Percentiles rank a stretch among this genome's conserved stretches.
Evolutionary conservation across 306 rosid genomes (phyloP).

Genomic region (Begonia peltatifolia): DNA sequence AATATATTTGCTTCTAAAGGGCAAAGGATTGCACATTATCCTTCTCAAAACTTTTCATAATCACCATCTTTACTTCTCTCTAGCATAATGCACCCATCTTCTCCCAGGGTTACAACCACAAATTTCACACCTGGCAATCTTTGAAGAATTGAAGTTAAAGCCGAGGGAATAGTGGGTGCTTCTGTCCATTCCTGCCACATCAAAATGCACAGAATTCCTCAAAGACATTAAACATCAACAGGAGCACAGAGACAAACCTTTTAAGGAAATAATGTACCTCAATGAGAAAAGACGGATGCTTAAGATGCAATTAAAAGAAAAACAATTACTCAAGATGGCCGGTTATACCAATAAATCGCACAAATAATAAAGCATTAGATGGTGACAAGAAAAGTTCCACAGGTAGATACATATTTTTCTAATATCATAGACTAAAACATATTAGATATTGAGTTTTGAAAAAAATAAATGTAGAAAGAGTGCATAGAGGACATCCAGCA

Average conservation of each 20-base stretch:
- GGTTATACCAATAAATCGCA: too few species aligned
- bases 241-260: slow-evolving; percentile 4
- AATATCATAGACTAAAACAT: too few species aligned
- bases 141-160: slow-evolving; percentile 64
- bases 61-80: slow-evolving; percentile 56
- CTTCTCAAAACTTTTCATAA: slow-evolving; percentile 1
- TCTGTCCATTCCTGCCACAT: slow-evolving; percentile 73
- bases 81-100: slow-evolving; percentile 89
- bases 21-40: too few species aligned
- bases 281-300: not conserved
- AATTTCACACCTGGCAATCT: slow-evolving; percentile 70
- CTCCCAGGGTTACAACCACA: slow-evolving; percentile 83
- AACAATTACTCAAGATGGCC: too few species aligned
- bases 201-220: slow-evolving; percentile 14
- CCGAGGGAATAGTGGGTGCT: slow-evolving; percentile 54
- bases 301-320: not conserved
- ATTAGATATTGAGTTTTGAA: too few species aligned
- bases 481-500: too few species aligned
- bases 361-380: too few species aligned
- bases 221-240: slow-evolving; percentile 13
- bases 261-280: too few species aligned
- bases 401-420: too few species aligned
- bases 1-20: too few species aligned
- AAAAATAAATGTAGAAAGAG: too few species aligned
- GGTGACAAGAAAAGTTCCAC: too few species aligned